phyloP scores from a whole-genome alignment of 2,329 filamentous ascomycete species.

The Monosporascus sp. region DNA sequence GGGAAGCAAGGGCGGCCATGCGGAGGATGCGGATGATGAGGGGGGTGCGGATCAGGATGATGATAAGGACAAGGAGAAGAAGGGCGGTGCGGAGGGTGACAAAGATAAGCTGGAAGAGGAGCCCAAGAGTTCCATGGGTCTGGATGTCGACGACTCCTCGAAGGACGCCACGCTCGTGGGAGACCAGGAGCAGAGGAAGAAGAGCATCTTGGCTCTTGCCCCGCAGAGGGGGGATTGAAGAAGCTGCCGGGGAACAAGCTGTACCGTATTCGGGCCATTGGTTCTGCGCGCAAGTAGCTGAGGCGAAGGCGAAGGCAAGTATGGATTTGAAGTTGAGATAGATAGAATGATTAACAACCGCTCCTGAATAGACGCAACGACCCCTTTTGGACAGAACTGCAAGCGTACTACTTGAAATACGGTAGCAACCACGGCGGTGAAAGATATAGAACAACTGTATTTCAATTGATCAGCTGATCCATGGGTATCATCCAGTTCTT shows the following conservation, averaged over 20 bases:
- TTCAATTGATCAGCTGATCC: background rate
- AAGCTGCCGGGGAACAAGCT: background rate
- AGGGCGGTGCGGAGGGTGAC: constrained; percentile 18
- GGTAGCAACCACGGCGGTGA: background rate
- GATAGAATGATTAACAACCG: background rate
- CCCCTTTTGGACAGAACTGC: background rate
- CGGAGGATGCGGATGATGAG: constrained; percentile 15
- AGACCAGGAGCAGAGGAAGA: constrained; percentile 21
- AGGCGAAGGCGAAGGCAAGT: background rate
- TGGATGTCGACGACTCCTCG: constrained; percentile 33
- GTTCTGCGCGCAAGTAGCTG: background rate
- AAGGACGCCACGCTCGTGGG: constrained; percentile 28
- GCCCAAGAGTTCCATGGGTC: constrained; percentile 30
- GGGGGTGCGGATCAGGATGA: constrained; percentile 9
- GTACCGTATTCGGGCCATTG: too few species aligned
- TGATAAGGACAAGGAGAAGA: constrained; percentile 16
- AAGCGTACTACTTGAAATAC: too few species aligned
- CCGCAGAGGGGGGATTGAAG: background rate
- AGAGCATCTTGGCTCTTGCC: constrained; percentile 22
- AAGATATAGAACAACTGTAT: background rate
- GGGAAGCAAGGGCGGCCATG: constrained; percentile 17
- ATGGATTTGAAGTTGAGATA: background rate
- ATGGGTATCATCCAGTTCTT: constrained; percentile 2
- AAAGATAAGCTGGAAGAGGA: constrained; percentile 15
- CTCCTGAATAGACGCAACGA: background rate